Evolutionary conservation across 169 alveolate species (phyloP), one percentile per base, ranked within the genome.

Genomic region (Cryptosporidium xiaoi): DNA sequence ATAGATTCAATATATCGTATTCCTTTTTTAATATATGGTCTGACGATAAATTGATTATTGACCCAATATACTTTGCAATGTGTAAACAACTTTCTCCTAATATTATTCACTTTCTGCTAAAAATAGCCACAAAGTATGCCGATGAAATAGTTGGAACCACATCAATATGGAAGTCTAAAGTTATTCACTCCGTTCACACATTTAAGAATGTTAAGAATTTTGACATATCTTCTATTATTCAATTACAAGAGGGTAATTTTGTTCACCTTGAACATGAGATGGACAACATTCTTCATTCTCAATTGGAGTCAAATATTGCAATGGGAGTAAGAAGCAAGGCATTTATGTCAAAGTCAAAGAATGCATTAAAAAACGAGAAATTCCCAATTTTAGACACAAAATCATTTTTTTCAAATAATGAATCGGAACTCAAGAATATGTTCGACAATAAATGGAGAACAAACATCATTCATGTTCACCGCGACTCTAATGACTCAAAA

Each of bases 1-100:
- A 56, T 12, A 56, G 56, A 36, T 77, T 77, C 36, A 60, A 77
- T n/a, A 77, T 77, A n/a, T 77, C 87, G 12, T 62, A 60, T 31
- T 77, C 87, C 16, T 77, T 62, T 46, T 40, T 77, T 40, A 77
- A 77, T 24, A 77, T 77, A 20, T 77, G 87, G 87, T 60, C 87
- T 15, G 66, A 62, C 36, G 62, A 66, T 18, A 16, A 44, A 46
- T 24, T 27, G 5, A 33, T 62, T 24, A 48, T 51, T 3, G 87
- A 77, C 20, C 87, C 87, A 4, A 77, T 77, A n/a, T 56, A 62
- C 46, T 62, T 27, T 34, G 71, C 87, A 20, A 16, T 77, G 46
- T 31, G 40, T 4, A 77, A 13, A 31, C 65, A 77, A n/a, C 40
- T 77, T n/a, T 36, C 87, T 66, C 29, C 69, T 20, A 40, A 24